Conservation (phyloP, 2,329 filamentous ascomycete genomes). For the Penicillium sp. region DNA sequence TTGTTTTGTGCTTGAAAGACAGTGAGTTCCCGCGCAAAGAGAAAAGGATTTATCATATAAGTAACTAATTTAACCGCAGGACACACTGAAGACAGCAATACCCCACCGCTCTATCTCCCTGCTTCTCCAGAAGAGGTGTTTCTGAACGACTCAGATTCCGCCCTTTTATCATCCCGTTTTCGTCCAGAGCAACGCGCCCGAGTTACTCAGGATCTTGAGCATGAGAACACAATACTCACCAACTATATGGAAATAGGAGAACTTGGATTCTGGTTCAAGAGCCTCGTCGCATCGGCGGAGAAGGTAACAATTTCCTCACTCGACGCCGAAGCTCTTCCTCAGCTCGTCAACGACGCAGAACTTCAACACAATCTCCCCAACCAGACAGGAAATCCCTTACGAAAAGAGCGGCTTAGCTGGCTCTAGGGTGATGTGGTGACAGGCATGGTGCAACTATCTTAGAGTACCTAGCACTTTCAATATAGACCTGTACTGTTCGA, state of each 20-base stretch:
- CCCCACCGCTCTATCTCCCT: constrained; percentile 30
- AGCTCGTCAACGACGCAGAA: background rate
- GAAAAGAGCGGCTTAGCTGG: constrained; percentile 25
- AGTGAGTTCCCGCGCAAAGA: constrained; percentile 17
- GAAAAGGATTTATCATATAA: background rate
- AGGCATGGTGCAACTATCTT: background rate
- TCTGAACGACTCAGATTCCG: constrained; percentile 45
- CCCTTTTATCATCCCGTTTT: constrained; percentile 57
- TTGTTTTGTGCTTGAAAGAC: constrained; percentile 66
- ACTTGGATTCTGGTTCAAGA: constrained; percentile 70
- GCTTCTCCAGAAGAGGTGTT: constrained; percentile 35
- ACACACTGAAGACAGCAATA: constrained; percentile 21
- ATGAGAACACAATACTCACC: constrained; percentile 71
- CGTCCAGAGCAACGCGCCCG: constrained; percentile 69
- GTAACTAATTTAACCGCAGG: constrained; percentile 24
- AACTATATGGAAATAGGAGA: constrained; percentile 70
- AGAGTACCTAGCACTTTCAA: background rate
- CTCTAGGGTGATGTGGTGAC: constrained; percentile 12
- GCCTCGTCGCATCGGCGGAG: constrained; percentile 31
- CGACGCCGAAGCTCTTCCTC: background rate
- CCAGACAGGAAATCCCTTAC: background rate
- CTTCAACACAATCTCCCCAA: constrained; percentile 2
- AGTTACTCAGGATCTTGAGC: constrained; percentile 72
- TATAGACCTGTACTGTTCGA: background rate
- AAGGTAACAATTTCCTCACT: constrained; percentile 14